Conservation (phyloP, 2,329 filamentous ascomycete species). For the Bipolaris zeicola region DNA sequence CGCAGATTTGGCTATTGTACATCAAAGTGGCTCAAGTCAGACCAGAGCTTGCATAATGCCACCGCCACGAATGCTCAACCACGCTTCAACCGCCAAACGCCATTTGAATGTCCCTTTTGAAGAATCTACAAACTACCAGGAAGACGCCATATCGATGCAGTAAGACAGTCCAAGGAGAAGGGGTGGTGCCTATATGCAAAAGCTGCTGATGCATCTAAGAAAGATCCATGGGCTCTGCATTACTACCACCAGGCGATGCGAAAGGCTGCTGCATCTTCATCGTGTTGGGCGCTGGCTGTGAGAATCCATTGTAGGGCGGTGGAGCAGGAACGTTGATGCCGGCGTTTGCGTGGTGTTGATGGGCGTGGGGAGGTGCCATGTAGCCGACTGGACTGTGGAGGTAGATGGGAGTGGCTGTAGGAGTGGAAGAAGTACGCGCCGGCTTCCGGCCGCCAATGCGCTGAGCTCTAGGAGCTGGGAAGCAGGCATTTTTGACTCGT, state of each 20-base stretch:
- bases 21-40: background rate
- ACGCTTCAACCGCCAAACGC: conserved; percentile 4
- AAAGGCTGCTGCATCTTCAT: conserved; percentile 10
- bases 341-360: conserved; percentile 20
- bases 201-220: background rate
- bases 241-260: conserved; percentile 1
- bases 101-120: background rate
- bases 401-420: conserved; percentile 23
- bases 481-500: conserved; percentile 44
- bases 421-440: conserved; percentile 28
- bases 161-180: background rate
- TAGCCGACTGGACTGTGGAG: conserved; percentile 27
- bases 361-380: conserved; percentile 28
- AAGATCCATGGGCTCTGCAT: conserved; percentile 16
- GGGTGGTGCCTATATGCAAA: background rate
- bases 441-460: conserved; percentile 26
- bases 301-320: conserved; percentile 19
- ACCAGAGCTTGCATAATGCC: background rate
- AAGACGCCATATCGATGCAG: conserved; percentile 15
- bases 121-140: background rate
- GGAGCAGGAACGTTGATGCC: conserved; percentile 30
- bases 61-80: background rate
- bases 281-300: conserved; percentile 5
- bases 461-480: conserved; percentile 34
- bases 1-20: conserved; percentile 1